Percentiles rank a stretch among this genome's conserved stretches.
Conservation (phyloP, 257 asterid genomes). For the Primulina eburnea region DNA sequence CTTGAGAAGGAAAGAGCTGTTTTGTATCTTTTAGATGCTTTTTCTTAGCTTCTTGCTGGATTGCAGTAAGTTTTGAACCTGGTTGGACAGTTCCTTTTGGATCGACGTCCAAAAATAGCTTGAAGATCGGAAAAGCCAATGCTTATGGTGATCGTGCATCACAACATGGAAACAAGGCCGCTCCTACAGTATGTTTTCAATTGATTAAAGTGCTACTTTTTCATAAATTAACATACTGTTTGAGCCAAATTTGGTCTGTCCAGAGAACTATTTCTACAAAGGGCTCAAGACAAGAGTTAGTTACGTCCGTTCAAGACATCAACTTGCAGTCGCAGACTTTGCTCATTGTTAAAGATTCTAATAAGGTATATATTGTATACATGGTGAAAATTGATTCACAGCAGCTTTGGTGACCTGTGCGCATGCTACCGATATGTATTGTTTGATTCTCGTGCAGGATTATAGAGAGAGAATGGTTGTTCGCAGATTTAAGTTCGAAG, state of each 20-base stretch:
- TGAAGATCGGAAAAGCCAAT: slow-evolving; percentile 64
- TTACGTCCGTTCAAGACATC: slow-evolving; percentile 78
- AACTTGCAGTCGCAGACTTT: slow-evolving; percentile 78
- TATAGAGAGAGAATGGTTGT: slow-evolving; percentile 87
- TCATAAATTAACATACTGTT: background rate
- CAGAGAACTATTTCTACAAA: slow-evolving; percentile 70
- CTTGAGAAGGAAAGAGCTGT: background rate
- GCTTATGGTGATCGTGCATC: slow-evolving; percentile 63
- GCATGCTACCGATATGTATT: background rate
- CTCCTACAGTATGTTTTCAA: slow-evolving; percentile 60
- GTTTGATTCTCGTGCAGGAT: slow-evolving; percentile 57
- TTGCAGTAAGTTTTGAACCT: slow-evolving; percentile 61
- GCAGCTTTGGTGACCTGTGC: background rate
- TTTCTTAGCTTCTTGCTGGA: slow-evolving; percentile 23
- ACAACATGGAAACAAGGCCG: slow-evolving; percentile 72
- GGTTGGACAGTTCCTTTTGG: slow-evolving; percentile 55
- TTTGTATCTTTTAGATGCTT: slow-evolving; percentile 13
- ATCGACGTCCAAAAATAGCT: slow-evolving; percentile 56
- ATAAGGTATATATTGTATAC: slow-evolving; percentile 53
- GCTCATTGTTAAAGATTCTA: slow-evolving; percentile 78
- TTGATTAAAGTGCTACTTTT: slow-evolving; percentile 23
- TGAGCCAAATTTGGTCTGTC: slow-evolving; percentile 22
- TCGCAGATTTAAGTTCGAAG: slow-evolving; percentile 92
- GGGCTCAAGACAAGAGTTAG: slow-evolving; percentile 75
- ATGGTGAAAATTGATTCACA: background rate